Conservation (phyloP, 768 basidiomycete genomes). For the Termitomyces sp. region DNA sequence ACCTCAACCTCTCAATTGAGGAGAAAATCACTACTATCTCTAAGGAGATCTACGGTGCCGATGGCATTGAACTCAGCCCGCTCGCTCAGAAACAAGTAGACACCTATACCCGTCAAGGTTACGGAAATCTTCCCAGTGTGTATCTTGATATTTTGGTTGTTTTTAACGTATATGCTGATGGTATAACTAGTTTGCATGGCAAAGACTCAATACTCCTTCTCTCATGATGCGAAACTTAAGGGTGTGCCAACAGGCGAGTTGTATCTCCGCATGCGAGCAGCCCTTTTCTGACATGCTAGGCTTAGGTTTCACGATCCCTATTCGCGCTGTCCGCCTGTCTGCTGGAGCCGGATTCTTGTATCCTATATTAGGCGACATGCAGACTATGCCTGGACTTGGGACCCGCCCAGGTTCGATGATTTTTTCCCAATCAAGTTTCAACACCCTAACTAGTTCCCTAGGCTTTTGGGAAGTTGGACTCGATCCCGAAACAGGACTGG, state of each 20-base stretch:
- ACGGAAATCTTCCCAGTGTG: slow-evolving; percentile 71
- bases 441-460: slow-evolving; percentile 17
- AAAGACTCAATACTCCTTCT: slow-evolving; percentile 97
- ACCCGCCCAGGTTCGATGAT: slow-evolving; percentile 70
- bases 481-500: slow-evolving; percentile 72
- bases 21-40: slow-evolving; percentile 86
- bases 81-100: slow-evolving; percentile 82
- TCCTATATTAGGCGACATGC: slow-evolving; percentile 94
- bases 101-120: slow-evolving; percentile 90
- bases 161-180: slow-evolving; percentile 2
- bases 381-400: slow-evolving; percentile 95
- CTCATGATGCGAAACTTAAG: slow-evolving; percentile 88
- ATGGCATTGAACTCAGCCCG: slow-evolving; percentile 83
- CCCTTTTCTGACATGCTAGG: not conserved
- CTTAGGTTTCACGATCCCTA: slow-evolving; percentile 86
- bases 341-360: slow-evolving; percentile 97
- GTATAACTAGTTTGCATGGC: slow-evolving; percentile 80
- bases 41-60: slow-evolving; percentile 91
- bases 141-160: slow-evolving; percentile 4
- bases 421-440: not conserved
- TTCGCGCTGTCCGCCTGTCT: slow-evolving; percentile 80
- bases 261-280: not conserved
- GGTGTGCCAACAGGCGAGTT: slow-evolving; percentile 72
- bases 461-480: slow-evolving; percentile 91
- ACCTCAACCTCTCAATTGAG: slow-evolving; percentile 75